Base-by-base conservation (phyloP, 257 asterid species). In the Cruciata laevipes region DNA sequence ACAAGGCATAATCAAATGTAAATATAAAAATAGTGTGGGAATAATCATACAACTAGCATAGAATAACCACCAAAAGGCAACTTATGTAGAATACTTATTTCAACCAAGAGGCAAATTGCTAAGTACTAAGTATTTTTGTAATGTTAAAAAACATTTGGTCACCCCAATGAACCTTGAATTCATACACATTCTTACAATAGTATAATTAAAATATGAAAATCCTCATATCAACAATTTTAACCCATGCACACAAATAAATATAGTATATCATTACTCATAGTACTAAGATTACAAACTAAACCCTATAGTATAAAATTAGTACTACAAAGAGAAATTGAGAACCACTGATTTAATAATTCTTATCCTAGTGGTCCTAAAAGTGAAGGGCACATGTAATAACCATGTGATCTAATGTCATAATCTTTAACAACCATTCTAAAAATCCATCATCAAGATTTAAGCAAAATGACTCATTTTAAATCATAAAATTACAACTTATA, bases 291-390 rank as follows among this genome's bases (percentile, higher is more conserved):
- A 12, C 30, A 60, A 30, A 60, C 65, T 60, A 60, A 14, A 16
- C 63, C 38, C 63, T 35, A 21, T 5, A 40, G 4, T 63, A 37
- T 38, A 16, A 40, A 42, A 63, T 38, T 23, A 33, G 57, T 7
- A 40, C 13, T 16, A 0, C 7, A 14, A 35, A 31, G 61, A 4
- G 37, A 32, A 32, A 17, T n/a, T 51, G 52, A 67, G 52, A 51
- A 6, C 27, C 42, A 57, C 38, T 40, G n/a, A 16, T 47, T 37
- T 69, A 35, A 40, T 16, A 73, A 38, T 27, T 58, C 62, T 37
- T 63, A 67, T 68, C 67, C 57, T 1, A 40, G 42, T 67, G 88
- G 82, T 67, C 82, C 82, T 58, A 71, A 71, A 73, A 16, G 55
- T 4, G 16, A 78, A 78, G 70, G 55, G 20, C 55, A 47, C 55